A percentile compares a stretch with the other conserved stretches of the same genome.
Evolutionary conservation across 306 rosid genomes (phyloP).

Genomic region (Nissolia schottii): DNA sequence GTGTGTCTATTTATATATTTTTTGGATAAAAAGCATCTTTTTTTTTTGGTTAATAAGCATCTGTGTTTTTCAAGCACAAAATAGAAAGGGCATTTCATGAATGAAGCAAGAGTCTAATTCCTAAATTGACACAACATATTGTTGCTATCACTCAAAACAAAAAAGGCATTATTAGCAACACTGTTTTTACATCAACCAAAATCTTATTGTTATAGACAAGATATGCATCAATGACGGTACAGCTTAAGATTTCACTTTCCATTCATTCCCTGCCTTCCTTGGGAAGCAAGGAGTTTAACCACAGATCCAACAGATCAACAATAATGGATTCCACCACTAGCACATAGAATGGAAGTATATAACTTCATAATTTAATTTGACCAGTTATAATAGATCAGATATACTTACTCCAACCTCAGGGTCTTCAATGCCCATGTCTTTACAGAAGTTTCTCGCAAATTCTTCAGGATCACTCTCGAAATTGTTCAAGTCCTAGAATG

Average conservation of each 20-base stretch:
- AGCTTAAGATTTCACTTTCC: not conserved
- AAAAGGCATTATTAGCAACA: not conserved
- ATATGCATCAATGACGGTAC: not conserved
- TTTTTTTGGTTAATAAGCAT: no score
- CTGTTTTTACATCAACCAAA: not conserved
- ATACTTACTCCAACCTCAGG: constrained; percentile 95
- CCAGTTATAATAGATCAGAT: not conserved
- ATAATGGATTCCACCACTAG: not conserved
- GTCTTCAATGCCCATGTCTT: constrained; percentile 80
- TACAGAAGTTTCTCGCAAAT: constrained; percentile 77
- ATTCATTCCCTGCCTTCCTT: not conserved
- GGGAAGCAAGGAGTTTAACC: not conserved
- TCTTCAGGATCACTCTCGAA: constrained; percentile 97
- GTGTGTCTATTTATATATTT: not conserved
- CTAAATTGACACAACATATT: constrained; percentile 1
- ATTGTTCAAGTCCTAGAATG: constrained; percentile 85
- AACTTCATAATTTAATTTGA: not conserved
- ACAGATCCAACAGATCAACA: not conserved
- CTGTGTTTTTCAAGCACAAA: no score
- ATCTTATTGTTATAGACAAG: not conserved
- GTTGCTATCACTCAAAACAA: not conserved
- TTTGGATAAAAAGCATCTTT: no score
- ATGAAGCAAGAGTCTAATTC: not conserved
- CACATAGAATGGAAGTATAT: not conserved
- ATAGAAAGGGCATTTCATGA: not conserved